Conservation (phyloP, 805 yeast species). For the baker's yeast (Saccharomyces cerevisiae) region DNA sequence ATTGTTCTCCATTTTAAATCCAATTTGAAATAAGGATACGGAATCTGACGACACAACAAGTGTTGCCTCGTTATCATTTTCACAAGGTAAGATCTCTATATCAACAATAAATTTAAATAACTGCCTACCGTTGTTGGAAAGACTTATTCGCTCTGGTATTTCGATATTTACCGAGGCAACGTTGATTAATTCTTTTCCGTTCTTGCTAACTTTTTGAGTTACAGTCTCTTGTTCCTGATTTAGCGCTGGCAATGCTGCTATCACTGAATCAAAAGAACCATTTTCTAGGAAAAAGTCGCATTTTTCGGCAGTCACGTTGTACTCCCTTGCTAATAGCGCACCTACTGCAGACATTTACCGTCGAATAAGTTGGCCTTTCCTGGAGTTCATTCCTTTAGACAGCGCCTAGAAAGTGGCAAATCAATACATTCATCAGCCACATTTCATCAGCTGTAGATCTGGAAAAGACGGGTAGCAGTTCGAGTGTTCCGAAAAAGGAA, state of each 20-base stretch:
- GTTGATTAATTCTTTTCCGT: neutral
- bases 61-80: neutral
- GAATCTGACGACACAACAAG: neutral
- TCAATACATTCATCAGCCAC: neutral
- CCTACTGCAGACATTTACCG: neutral
- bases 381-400: neutral
- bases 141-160: neutral
- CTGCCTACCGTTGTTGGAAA: neutral
- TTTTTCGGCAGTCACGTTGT: neutral
- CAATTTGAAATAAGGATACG: neutral
- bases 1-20: neutral
- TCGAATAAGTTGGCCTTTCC: neutral
- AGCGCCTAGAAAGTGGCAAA: neutral
- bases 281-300: neutral
- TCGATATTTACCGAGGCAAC: neutral
- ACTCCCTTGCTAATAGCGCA: neutral
- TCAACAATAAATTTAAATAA: neutral
- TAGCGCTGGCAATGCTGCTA: neutral
- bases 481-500: neutral
- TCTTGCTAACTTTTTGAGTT: neutral
- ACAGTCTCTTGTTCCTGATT: neutral
- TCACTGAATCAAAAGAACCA: neutral
- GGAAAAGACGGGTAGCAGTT: neutral
- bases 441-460: neutral
- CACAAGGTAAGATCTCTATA: neutral